Conservation (phyloP, 345 rosid species). For the Turritis glabra region DNA sequence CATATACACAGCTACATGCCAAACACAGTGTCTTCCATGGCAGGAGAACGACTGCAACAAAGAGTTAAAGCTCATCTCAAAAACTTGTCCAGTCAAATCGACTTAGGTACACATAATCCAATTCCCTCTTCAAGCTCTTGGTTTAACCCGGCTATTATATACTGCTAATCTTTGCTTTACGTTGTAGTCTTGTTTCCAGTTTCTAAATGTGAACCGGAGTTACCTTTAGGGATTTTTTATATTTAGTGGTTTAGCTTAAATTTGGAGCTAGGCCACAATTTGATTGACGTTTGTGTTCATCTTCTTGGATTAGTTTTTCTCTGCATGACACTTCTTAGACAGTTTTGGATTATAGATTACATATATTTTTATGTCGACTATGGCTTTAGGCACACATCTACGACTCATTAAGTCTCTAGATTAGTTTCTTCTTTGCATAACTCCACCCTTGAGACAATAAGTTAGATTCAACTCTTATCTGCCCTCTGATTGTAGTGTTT, state of each 20-base stretch:
- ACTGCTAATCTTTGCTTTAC: background rate
- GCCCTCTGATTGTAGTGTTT: background rate
- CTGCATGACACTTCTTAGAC: background rate
- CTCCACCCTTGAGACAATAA: background rate
- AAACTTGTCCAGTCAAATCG: conserved; percentile 57
- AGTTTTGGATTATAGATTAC: background rate
- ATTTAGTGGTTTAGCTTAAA: background rate
- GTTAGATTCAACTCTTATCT: background rate
- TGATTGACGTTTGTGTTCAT: background rate
- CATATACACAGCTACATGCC: conserved; percentile 48
- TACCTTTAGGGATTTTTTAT: background rate
- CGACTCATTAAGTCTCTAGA: background rate
- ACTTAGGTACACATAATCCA: conserved; percentile 56
- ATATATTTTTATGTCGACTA: background rate
- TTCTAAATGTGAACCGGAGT: background rate
- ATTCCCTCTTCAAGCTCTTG: conserved; percentile 13
- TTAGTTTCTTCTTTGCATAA: background rate
- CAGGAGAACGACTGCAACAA: conserved; percentile 69
- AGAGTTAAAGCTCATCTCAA: conserved; percentile 71
- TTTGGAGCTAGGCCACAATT: background rate
- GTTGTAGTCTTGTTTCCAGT: background rate
- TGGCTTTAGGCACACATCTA: background rate
- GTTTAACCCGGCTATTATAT: background rate
- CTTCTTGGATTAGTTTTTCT: background rate
- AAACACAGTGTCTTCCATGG: conserved; percentile 43